Evolutionary conservation across 305 asterid species (phyloP).

Genomic region (Euphrasia arctica): DNA sequence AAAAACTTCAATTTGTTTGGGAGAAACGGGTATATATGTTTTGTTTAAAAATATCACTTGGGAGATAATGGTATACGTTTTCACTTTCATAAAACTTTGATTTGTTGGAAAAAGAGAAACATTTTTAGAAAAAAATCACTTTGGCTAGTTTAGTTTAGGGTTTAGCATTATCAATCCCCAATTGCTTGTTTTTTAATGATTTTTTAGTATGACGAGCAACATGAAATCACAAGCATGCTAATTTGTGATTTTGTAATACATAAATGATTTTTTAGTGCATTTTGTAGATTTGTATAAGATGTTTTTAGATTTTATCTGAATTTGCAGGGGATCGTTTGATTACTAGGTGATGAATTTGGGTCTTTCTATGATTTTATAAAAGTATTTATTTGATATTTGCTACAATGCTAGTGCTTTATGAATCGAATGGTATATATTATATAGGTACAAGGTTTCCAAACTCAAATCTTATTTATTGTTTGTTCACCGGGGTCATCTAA

Average conservation of each 20-base stretch:
- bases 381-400: no score
- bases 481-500: no score
- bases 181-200: background rate
- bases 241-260: background rate
- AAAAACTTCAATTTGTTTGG: background rate
- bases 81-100: background rate
- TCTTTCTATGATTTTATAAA: no score
- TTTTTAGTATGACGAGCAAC: background rate
- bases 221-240: background rate
- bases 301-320: background rate
- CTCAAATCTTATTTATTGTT: no score
- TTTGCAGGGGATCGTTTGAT: background rate
- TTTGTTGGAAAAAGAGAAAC: background rate
- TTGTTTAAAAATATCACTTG: background rate
- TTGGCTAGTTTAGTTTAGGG: background rate
- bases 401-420: no score
- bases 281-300: background rate
- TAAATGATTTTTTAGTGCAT: background rate
- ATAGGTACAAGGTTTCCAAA: no score
- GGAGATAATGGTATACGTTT: background rate
- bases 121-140: background rate
- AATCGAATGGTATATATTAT: no score
- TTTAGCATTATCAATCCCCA: background rate
- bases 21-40: background rate
- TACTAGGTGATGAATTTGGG: no score